Evolutionary conservation across 371 early-diverging fungal species (phyloP).

Genomic region (Batkoa obscura): DNA sequence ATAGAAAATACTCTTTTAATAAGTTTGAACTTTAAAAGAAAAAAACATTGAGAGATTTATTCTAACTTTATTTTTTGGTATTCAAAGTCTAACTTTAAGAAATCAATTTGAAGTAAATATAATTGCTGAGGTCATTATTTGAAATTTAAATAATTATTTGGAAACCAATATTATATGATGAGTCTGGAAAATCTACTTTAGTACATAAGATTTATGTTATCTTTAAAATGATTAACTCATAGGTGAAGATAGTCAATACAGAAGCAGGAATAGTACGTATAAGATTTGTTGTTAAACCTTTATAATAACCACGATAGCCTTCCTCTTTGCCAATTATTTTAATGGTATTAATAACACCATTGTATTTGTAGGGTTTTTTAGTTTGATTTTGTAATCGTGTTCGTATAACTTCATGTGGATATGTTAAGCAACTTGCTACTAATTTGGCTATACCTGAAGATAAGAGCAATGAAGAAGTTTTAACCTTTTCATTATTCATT

Average conservation of each 20-base stretch:
- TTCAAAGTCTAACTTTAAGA: no score
- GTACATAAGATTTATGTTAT: no score
- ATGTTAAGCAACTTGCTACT: constrained; percentile 68
- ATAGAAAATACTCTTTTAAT: no score
- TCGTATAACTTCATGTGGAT: constrained; percentile 77
- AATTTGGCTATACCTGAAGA: constrained; percentile 74
- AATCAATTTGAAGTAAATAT: no score
- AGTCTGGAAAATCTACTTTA: no score
- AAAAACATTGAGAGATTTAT: no score
- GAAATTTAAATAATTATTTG: no score
- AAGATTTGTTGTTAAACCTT: constrained; percentile 70
- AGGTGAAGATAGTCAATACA: constrained; percentile 72
- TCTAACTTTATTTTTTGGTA: no score
- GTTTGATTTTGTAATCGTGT: constrained; percentile 80
- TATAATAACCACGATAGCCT: constrained; percentile 66
- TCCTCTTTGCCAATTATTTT: constrained; percentile 53
- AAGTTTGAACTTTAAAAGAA: no score
- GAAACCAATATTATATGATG: no score
- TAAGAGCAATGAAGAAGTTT: constrained; percentile 39
- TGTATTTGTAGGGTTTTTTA: constrained; percentile 45
- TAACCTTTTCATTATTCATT: constrained; percentile 6
- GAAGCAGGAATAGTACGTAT: constrained; percentile 79
- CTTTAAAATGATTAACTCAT: constrained; percentile 32
- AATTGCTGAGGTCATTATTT: no score
- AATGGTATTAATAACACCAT: constrained; percentile 56